phyloP scores from a whole-genome alignment of 1,284 basidiomycete species.

The Porodaedalea pini region DNA sequence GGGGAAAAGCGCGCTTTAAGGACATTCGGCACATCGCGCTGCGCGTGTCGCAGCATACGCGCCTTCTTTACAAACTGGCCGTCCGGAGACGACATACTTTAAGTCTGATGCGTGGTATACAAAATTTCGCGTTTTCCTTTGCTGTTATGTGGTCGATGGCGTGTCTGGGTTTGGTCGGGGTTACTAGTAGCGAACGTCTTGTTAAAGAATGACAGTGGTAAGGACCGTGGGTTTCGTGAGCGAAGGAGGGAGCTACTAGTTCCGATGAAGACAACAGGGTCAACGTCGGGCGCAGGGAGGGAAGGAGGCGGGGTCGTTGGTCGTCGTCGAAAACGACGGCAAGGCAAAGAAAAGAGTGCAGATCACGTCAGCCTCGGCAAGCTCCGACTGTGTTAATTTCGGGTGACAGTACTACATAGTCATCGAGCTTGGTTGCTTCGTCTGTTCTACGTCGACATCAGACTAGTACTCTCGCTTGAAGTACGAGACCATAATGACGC shows the following conservation, averaged over 20 bases:
- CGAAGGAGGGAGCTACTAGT: background rate
- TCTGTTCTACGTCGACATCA: too few relatives aligned
- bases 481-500: too few relatives aligned
- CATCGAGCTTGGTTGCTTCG: background rate
- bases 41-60: slow-evolving; percentile 10
- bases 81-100: background rate
- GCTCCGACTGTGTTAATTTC: background rate
- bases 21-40: slow-evolving; percentile 4
- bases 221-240: slow-evolving; percentile 10
- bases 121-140: background rate
- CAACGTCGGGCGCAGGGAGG: background rate
- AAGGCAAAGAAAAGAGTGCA: background rate
- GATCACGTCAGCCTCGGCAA: background rate
- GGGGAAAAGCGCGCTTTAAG: slow-evolving; percentile 2
- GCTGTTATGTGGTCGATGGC: too few relatives aligned
- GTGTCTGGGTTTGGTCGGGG: too few relatives aligned
- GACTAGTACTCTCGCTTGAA: too few relatives aligned
- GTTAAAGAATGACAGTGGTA: slow-evolving; percentile 16
- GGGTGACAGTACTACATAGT: too few relatives aligned
- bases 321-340: background rate
- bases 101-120: background rate
- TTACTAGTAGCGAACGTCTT: background rate
- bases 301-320: background rate
- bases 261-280: background rate
- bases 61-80: slow-evolving; percentile 4